phyloP scores from a whole-genome alignment of 352 stramenopile species.

The Pythium brachiatum region DNA sequence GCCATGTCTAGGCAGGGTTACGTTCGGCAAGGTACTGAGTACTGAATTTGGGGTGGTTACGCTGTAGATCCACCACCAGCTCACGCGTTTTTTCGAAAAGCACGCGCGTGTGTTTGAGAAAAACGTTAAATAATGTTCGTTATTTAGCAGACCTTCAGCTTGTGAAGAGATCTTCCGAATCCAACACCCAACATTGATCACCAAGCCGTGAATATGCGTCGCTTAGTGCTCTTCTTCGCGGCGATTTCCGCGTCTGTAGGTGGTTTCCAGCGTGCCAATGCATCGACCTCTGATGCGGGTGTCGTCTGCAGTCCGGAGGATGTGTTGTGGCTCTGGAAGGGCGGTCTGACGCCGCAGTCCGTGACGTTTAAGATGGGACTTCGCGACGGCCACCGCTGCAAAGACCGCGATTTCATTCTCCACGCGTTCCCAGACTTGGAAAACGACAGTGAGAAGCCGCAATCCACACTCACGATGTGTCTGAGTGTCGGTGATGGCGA shows the following conservation, averaged over 20 bases:
- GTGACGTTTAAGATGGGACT: constrained; percentile 74
- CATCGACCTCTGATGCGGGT: not conserved
- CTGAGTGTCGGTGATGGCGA: constrained; percentile 24
- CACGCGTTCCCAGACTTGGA: constrained; percentile 51
- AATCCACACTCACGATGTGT: constrained; percentile 35
- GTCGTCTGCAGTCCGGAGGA: constrained; percentile 36
- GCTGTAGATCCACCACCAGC: constrained; percentile 19
- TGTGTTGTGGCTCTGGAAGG: constrained; percentile 74
- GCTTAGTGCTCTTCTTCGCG: not conserved
- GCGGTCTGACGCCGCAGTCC: constrained; percentile 59
- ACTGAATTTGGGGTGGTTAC: not conserved
- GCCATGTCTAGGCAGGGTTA: constrained; percentile 5
- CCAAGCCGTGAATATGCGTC: constrained; percentile 10
- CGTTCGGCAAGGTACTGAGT: not conserved
- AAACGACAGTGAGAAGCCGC: constrained; percentile 37
- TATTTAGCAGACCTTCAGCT: not conserved
- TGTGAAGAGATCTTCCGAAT: not conserved
- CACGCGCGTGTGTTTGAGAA: constrained; percentile 32
- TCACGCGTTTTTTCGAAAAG: constrained; percentile 29
- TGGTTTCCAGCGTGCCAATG: not conserved
- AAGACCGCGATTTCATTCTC: constrained; percentile 50
- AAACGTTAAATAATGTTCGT: constrained; percentile 23
- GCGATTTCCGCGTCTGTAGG: constrained; percentile 8
- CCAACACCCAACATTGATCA: not conserved
- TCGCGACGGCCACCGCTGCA: constrained; percentile 46